Percentiles rank a stretch among this genome's conserved stretches.
phyloP scores from a whole-genome alignment of 2,329 filamentous ascomycete species.

The Pleomassaria siparia region DNA sequence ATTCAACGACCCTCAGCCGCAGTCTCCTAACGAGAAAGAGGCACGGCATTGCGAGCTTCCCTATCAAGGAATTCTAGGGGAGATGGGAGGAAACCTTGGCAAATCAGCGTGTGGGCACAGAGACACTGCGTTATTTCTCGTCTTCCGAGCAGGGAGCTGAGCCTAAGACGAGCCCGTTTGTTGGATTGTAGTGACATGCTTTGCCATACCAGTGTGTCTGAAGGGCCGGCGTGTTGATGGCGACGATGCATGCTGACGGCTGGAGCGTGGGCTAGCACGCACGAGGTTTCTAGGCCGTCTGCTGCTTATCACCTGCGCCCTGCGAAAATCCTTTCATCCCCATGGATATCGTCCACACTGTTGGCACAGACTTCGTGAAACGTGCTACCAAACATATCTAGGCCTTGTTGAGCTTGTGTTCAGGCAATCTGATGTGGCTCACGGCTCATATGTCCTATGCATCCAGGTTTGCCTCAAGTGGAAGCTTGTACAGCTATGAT shows the following conservation, averaged over 20 bases:
- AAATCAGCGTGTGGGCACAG: background rate
- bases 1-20: conserved; percentile 6
- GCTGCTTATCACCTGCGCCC: conserved; percentile 8
- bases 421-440: too few relatives aligned
- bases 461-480: too few relatives aligned
- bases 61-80: background rate
- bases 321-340: background rate
- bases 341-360: background rate
- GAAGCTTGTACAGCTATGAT: background rate
- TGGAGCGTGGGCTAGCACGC: background rate
- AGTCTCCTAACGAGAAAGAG: conserved; percentile 10
- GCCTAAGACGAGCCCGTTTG: background rate
- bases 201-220: background rate
- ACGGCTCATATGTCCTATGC: too few relatives aligned
- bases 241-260: conserved; percentile 1
- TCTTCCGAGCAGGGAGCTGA: background rate
- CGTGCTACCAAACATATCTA: background rate
- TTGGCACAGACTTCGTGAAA: background rate
- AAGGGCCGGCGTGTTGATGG: background rate
- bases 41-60: background rate
- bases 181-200: background rate
- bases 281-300: background rate
- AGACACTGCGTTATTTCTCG: background rate
- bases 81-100: background rate
- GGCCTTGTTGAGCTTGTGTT: background rate